Evolutionary conservation across 371 early-diverging fungal genomes (phyloP), one percentile per base, ranked within the genome.

Genomic region (Mucor racemosus): DNA sequence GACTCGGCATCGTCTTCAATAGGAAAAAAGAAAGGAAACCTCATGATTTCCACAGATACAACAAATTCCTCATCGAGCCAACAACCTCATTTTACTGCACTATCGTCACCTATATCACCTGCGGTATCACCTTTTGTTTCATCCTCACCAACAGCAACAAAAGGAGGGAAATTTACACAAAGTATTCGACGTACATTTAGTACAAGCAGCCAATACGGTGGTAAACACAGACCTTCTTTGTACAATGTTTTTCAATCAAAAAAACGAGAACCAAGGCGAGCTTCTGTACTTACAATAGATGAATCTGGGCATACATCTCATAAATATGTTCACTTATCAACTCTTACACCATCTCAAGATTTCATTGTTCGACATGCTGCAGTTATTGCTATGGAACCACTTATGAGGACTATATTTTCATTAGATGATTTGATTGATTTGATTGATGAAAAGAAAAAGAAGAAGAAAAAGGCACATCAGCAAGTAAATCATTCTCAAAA

Each of bases 341-440:
- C 64, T 8, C 36, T 72, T 19, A 60, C 66, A 3, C n/a, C 38
- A 2, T 65, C 59, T 11, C 73, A 72, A 41, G 81, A 86, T 58
- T 88, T 93, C 66, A 86, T 89, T 48, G 90, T 94, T 39, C 87
- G 90, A 44, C 93, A 94, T 67, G 78, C 91, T 35, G 94, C 95
- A 0, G 90, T 91, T 0, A 73, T 90, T 39, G 75, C 79, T 9
- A 71, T 96, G 57, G 80, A 88, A 5, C 88, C 87, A 3, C 69
- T 91, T 33, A 75, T 96, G 8, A 82, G 75, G 8, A 70, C 79
- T 14, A 69, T 73, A 62, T 85, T 86, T 56, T 78, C 80, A 0
- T 50, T 86, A 19, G 87, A 89, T 40, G 90, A 91, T 41, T 71
- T 92, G 13, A 69, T 83, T 65, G 86, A 81, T 62, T 65, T 87